phyloP scores from a whole-genome alignment of 192 early-diverging fungal species.

The Umbelopsis sp. region DNA sequence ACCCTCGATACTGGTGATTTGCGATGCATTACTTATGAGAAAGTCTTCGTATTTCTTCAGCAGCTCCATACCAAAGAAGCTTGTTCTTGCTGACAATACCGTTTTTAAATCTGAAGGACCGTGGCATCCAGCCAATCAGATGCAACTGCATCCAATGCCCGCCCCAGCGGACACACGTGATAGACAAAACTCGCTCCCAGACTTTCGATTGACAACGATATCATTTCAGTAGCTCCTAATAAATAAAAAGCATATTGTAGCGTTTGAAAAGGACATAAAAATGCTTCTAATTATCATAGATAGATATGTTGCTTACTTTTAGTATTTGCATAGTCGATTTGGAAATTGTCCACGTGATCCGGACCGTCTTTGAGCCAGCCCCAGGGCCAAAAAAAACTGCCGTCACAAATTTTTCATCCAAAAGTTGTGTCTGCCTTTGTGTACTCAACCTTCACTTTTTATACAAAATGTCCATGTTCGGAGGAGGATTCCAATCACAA shows the following conservation, averaged over 20 bases:
- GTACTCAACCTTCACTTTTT: background rate
- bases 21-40: constrained; percentile 84
- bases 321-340: no score
- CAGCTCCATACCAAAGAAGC: constrained; percentile 45
- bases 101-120: background rate
- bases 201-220: no score
- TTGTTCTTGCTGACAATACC: constrained; percentile 12
- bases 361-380: no score
- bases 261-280: no score
- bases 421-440: background rate
- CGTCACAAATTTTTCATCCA: background rate
- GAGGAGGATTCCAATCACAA: constrained; percentile 28
- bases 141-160: background rate
- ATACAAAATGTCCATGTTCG: constrained; percentile 35
- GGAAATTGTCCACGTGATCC: no score
- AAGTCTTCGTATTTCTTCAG: constrained; percentile 80
- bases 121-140: background rate
- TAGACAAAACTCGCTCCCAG: background rate
- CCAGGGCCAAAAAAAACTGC: no score
- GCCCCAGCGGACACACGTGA: background rate
- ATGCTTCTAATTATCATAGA: no score
- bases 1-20: constrained; percentile 87
- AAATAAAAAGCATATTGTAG: no score
- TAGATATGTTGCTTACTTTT: no score
- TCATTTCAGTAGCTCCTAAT: no score